A percentile compares a stretch with the other conserved stretches of the same genome.
Conservation (phyloP, 257 asterid genomes). For the Agastache rugosa region DNA sequence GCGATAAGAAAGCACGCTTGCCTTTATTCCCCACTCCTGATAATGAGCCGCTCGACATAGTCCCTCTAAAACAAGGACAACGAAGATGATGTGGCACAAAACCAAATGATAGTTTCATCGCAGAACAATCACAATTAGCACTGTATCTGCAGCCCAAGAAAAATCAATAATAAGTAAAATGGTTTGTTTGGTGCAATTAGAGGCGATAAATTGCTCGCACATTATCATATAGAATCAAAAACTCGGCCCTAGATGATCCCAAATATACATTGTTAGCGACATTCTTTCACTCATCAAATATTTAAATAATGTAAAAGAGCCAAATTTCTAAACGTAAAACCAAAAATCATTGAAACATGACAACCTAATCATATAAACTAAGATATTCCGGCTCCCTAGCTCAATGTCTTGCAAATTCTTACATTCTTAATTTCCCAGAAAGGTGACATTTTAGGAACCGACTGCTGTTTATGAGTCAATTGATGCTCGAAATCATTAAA, state of each 20-base stretch:
- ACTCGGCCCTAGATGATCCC: not conserved
- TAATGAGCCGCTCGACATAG: constrained; percentile 10
- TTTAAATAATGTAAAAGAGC: not conserved
- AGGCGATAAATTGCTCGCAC: constrained; percentile 6
- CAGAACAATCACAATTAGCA: constrained; percentile 17
- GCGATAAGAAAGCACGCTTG: not conserved
- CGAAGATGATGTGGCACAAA: constrained; percentile 14
- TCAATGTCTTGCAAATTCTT: not conserved
- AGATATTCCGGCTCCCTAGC: not conserved
- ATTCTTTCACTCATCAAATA: constrained; percentile 2
- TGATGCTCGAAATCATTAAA: not conserved
- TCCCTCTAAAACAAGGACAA: constrained; percentile 18
- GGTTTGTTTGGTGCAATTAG: not conserved
- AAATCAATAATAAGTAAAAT: not conserved
- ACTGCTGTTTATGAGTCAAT: constrained; percentile 32
- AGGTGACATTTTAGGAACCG: constrained; percentile 4
- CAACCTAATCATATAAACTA: not conserved
- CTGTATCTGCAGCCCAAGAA: constrained; percentile 4
- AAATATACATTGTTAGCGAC: not conserved
- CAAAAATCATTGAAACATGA: constrained; percentile 2
- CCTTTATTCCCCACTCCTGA: constrained; percentile 18
- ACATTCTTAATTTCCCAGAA: constrained; percentile 15
- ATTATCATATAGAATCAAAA: not conserved
- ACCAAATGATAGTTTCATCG: constrained; percentile 23
- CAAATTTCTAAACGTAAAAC: constrained; percentile 4